Evolutionary conservation across 1,284 basidiomycete genomes (phyloP).

Genomic region (Clitocybe nebularis): DNA sequence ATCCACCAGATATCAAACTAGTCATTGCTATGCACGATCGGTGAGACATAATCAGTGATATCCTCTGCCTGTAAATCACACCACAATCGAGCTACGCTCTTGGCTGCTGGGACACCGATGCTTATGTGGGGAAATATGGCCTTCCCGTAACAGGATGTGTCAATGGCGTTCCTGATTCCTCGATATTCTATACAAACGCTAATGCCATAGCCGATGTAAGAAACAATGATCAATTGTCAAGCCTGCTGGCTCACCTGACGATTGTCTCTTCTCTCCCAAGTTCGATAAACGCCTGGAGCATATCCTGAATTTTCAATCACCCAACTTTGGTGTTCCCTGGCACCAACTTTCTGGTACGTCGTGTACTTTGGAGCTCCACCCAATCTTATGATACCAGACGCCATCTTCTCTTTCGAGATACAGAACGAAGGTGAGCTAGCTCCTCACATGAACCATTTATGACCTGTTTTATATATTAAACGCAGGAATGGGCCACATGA

Average conservation of each 20-base stretch:
- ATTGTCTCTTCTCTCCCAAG: constrained; percentile 6
- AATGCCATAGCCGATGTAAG: constrained; percentile 21
- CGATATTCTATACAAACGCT: constrained; percentile 20
- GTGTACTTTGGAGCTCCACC: not conserved
- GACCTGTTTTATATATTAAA: too few species aligned
- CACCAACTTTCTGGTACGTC: constrained; percentile 17
- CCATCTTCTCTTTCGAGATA: constrained; percentile 22
- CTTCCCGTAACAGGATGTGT: constrained; percentile 19
- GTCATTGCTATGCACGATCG: constrained; percentile 23
- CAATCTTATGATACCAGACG: constrained; percentile 10
- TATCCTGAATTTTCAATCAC: constrained; percentile 22
- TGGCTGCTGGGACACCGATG: constrained; percentile 23
- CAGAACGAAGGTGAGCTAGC: constrained; percentile 18
- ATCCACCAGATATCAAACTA: constrained; percentile 19
- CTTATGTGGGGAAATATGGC: constrained; percentile 20
- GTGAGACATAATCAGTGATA: constrained; percentile 1
- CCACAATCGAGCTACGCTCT: constrained; percentile 16
- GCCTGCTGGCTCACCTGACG: not conserved
- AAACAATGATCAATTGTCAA: too few species aligned
- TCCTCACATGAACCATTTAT: not conserved
- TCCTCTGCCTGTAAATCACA: not conserved
- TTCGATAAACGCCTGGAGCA: constrained; percentile 21
- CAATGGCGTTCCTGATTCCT: constrained; percentile 22
- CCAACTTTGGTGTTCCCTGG: constrained; percentile 21
- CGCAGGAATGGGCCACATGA: constrained; percentile 22